Percentiles rank a stretch among this genome's conserved stretches.
Evolutionary conservation across 2,329 filamentous ascomycete genomes (phyloP).

Genomic region (Chlorencoelia australis): DNA sequence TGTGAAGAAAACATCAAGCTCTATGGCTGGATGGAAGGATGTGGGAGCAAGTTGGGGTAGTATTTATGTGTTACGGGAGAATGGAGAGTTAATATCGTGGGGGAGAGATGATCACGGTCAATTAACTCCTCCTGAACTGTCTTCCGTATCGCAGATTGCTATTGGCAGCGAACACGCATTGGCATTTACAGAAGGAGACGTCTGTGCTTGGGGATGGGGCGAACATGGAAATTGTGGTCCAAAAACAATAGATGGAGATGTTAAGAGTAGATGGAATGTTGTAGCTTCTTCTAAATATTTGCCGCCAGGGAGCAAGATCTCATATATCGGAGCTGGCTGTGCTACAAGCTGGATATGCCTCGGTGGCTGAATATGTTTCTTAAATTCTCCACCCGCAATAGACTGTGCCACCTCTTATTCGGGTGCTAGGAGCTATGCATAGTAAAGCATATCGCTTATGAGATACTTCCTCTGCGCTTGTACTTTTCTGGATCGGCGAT

Average conservation of each 20-base stretch:
- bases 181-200: constrained; percentile 51
- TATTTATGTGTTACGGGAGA: constrained; percentile 56
- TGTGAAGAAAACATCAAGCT: constrained; percentile 42
- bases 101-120: constrained; percentile 82
- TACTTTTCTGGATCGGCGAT: too few relatives aligned
- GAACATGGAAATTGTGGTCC: constrained; percentile 95
- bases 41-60: constrained; percentile 76
- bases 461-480: too few relatives aligned
- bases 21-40: constrained; percentile 50
- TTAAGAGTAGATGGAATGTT: constrained; percentile 59
- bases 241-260: constrained; percentile 50
- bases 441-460: too few relatives aligned
- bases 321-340: constrained; percentile 69
- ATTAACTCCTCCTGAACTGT: constrained; percentile 53
- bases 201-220: constrained; percentile 90
- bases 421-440: too few relatives aligned
- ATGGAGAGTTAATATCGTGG: constrained; percentile 59
- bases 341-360: constrained; percentile 72
- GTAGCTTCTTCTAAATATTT: constrained; percentile 50
- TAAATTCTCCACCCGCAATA: too few relatives aligned
- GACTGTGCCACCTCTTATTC: too few relatives aligned
- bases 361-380: too few relatives aligned
- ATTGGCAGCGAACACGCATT: constrained; percentile 87
- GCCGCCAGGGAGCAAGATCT: constrained; percentile 41
- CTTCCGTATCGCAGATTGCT: constrained; percentile 52